These are phyloP conservation scores for Paramecium bursaria DNA, from an alignment of 73 alveolate species.

Conservation along the genomic window DNA sequence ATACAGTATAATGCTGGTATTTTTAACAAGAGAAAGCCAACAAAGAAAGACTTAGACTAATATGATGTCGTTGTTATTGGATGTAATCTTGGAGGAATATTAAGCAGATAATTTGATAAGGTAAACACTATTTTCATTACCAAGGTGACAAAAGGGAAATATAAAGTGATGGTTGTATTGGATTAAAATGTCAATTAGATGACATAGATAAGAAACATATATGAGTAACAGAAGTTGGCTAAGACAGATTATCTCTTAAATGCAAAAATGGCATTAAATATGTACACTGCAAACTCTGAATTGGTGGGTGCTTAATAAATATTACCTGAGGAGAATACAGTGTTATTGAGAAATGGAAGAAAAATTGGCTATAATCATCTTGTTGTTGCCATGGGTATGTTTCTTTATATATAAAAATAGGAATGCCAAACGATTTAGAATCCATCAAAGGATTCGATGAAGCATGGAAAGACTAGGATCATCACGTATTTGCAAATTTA, in stretches of 20 bases:
- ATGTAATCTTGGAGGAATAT: constrained; percentile 67
- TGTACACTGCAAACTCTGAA: constrained; percentile 68
- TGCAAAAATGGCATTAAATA: constrained; percentile 61
- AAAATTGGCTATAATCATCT: constrained; percentile 84
- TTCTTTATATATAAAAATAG: not conserved
- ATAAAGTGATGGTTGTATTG: constrained; percentile 59
- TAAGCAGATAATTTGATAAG: constrained; percentile 57
- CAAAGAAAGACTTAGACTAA: constrained; percentile 62
- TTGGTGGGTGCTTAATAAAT: constrained; percentile 43
- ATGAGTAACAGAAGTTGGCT: constrained; percentile 62
- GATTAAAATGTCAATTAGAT: constrained; percentile 62
- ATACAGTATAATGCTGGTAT: constrained; percentile 58
- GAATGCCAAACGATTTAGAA: constrained; percentile 72
- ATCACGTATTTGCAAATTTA: constrained; percentile 56
- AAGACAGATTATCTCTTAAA: constrained; percentile 59
- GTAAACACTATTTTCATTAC: not conserved
- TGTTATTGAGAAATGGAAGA: constrained; percentile 80
- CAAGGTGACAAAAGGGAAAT: constrained; percentile 66
- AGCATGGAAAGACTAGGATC: constrained; percentile 66
- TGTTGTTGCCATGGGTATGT: constrained; percentile 79
- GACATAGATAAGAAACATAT: constrained; percentile 48
- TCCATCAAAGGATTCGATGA: constrained; percentile 81
- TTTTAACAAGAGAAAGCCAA: constrained; percentile 68
- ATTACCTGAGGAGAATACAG: constrained; percentile 80
- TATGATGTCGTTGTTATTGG: constrained; percentile 69